Evolutionary conservation across 768 basidiomycete genomes (phyloP).

Genomic region (Sporobolomyces roseus): DNA sequence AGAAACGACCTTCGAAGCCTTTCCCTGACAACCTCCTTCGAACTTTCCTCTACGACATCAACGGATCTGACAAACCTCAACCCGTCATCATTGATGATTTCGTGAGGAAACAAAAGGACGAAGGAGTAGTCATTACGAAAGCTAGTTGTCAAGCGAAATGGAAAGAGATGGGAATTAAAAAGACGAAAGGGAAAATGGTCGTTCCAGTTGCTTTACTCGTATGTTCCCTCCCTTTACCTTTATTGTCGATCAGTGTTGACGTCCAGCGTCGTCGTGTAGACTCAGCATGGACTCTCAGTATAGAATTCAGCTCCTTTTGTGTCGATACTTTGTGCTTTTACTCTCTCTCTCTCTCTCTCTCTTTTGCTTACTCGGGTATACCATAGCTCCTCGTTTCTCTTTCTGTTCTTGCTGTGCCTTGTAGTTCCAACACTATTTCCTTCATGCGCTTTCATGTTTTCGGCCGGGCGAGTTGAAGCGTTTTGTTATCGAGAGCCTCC

Average conservation of each 20-base stretch:
- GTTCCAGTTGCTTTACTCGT: constrained; percentile 11
- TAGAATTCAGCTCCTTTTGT: background rate
- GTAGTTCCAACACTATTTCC: too few species aligned
- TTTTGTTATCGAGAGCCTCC: too few species aligned
- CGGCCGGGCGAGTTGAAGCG: too few species aligned
- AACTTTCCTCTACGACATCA: background rate
- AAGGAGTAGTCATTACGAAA: background rate
- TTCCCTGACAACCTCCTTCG: constrained; percentile 14
- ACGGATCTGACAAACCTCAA: constrained; percentile 1
- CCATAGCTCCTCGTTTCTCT: background rate
- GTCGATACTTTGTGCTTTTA: background rate
- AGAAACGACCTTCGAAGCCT: background rate
- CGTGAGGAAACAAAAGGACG: constrained; percentile 1
- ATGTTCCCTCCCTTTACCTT: background rate
- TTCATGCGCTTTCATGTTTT: too few species aligned
- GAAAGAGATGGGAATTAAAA: constrained; percentile 15
- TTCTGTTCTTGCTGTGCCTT: too few species aligned
- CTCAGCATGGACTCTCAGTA: background rate
- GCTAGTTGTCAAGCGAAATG: background rate
- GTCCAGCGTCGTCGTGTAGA: background rate
- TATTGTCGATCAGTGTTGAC: background rate
- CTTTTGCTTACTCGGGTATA: background rate
- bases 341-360: background rate
- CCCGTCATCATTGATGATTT: constrained; percentile 15
- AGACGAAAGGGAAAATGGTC: constrained; percentile 11